Evolutionary conservation across 129 eudicot genomes (phyloP).

Genomic region (Calendula officinalis): DNA sequence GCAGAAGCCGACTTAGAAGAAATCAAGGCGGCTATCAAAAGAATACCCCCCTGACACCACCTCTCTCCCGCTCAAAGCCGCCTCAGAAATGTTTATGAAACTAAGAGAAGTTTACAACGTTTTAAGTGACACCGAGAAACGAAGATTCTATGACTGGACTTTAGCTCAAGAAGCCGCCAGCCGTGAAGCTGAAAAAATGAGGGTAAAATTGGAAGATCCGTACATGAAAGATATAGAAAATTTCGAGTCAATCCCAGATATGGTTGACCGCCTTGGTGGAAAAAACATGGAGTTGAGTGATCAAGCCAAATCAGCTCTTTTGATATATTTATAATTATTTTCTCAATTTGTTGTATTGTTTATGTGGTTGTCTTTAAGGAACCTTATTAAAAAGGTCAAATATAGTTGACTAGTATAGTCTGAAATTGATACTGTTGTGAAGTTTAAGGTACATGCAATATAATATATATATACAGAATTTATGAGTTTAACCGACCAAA

Average conservation of each 20-base stretch:
- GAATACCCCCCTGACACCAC: conserved; percentile 97
- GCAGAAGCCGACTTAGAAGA: conserved; percentile 82
- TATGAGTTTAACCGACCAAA: conserved; percentile 21
- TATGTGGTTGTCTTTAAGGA: conserved; percentile 65
- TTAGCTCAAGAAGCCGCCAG: conserved; percentile 91
- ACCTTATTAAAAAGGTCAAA: conserved; percentile 37
- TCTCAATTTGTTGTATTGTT: conserved; percentile 56
- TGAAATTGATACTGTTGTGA: conserved; percentile 19
- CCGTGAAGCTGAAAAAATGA: conserved; percentile 81
- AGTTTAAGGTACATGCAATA: conserved; percentile 10
- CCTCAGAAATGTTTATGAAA: conserved; percentile 81
- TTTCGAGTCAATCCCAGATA: conserved; percentile 61
- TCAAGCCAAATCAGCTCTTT: conserved; percentile 84
- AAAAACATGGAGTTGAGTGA: conserved; percentile 76
- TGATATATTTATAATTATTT: conserved; percentile 50
- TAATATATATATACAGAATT: conserved; percentile 31
- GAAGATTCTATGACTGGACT: conserved; percentile 87
- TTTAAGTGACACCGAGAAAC: conserved; percentile 70
- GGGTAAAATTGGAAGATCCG: conserved; percentile 75
- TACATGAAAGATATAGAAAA: conserved; percentile 64
- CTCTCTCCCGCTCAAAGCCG: conserved; percentile 71
- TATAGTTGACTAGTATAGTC: conserved; percentile 23
- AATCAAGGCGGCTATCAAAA: conserved; percentile 82
- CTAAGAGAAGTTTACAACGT: conserved; percentile 64
- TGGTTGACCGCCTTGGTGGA: conserved; percentile 94